Conservation (phyloP, 345 rosid genomes). For the Lumnitzera racemosa region DNA sequence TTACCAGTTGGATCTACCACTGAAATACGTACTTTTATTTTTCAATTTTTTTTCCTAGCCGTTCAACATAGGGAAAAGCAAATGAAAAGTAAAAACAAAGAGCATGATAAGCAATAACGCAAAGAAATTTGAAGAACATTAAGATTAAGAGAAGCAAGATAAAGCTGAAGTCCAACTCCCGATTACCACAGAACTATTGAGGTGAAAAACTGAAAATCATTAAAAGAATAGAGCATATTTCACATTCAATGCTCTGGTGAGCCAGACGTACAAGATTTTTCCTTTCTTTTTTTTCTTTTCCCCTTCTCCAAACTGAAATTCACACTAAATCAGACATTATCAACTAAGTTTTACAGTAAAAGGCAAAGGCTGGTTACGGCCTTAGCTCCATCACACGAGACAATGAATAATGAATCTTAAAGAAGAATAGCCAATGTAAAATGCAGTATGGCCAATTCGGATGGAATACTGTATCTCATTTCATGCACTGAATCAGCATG, state of each 20-base stretch:
- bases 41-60: no score
- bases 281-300: not conserved
- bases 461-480: slow-evolving; percentile 16
- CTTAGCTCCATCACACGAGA: not conserved
- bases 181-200: not conserved
- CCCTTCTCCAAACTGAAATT: not conserved
- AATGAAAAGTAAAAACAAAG: no score
- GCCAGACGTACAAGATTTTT: not conserved
- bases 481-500: slow-evolving; percentile 11
- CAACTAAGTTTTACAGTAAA: slow-evolving; percentile 1
- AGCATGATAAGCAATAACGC: no score
- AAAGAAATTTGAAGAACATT: no score
- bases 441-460: slow-evolving; percentile 12
- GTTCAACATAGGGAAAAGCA: no score
- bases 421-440: slow-evolving; percentile 30
- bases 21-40: no score
- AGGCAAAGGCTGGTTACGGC: not conserved
- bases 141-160: no score
- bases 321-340: not conserved
- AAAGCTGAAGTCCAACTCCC: no score
- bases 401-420: slow-evolving; percentile 28
- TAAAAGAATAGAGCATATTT: slow-evolving; percentile 1
- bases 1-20: no score
- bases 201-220: not conserved
- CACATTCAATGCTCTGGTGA: slow-evolving; percentile 3